Evolutionary conservation across 768 basidiomycete species (phyloP).

Genomic region (Mycena latifolia): DNA sequence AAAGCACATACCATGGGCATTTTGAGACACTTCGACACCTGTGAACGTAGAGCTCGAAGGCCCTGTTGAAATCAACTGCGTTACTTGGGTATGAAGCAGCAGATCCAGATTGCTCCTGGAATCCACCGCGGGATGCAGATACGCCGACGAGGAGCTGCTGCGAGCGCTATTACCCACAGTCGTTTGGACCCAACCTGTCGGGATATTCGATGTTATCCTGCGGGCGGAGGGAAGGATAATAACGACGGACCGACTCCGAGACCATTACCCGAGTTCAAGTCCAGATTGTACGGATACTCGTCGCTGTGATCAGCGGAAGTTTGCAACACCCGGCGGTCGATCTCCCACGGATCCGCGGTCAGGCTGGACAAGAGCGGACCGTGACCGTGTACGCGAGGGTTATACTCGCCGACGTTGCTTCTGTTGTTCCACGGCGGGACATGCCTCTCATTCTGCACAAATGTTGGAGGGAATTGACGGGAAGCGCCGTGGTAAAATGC

Average conservation of each 20-base stretch:
- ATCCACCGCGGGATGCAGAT: constrained; percentile 30
- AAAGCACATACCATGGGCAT: background rate
- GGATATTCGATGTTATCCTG: background rate
- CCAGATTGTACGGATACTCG: constrained; percentile 42
- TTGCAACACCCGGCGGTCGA: constrained; percentile 39
- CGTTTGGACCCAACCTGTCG: constrained; percentile 31
- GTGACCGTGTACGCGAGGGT: constrained; percentile 38
- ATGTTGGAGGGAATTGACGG: background rate
- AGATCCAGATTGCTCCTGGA: constrained; percentile 36
- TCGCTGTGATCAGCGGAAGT: constrained; percentile 34
- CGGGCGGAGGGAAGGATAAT: background rate
- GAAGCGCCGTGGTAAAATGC: background rate
- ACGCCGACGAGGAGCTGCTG: constrained; percentile 34
- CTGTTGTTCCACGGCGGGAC: constrained; percentile 38
- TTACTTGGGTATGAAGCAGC: constrained; percentile 28
- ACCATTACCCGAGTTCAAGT: too few species aligned
- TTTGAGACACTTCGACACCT: background rate
- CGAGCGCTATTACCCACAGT: constrained; percentile 32
- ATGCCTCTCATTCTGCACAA: constrained; percentile 38
- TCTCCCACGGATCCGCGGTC: constrained; percentile 20
- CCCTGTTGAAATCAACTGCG: constrained; percentile 9
- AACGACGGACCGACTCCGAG: constrained; percentile 42
- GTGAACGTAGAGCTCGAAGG: background rate
- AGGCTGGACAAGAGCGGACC: constrained; percentile 37
- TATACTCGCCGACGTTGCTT: constrained; percentile 36